Evolutionary conservation across 768 basidiomycete species (phyloP), one percentile per base, ranked within the genome.

Genomic region (Grammothele lineata): DNA sequence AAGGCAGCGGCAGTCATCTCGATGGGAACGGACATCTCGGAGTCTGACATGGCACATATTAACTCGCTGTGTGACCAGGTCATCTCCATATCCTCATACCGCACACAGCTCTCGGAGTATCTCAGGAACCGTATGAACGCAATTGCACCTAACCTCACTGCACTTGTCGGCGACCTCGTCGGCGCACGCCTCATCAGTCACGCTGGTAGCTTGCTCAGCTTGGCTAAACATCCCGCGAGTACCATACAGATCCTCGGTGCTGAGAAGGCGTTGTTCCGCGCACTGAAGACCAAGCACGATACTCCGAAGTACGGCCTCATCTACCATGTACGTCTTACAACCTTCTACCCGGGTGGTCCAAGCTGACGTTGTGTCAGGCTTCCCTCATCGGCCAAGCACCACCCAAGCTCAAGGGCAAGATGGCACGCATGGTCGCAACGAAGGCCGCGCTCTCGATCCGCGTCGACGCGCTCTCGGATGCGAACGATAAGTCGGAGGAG

Each of bases 371-470:
- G 40, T 40, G 46, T 45, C 40, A 91, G 88, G 92, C 95, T 32
- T 96, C 93, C 1, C 77, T 99, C 45, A 88, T 98, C 56, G 95
- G 95, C 26, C 93, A 96, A 73, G 94, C 95, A 38, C 92, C 95
- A 34, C 92, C 92, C 49, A 97, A 97, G 70, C 78, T 97, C 56
- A 99, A 98, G 76, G 95, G 95, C 59, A 99, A 97, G 85, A 98
- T 98, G 96, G 96, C 96, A 18, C 90, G 96, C 61, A 99, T 99
- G 96, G 92, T 98, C 24, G 94, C 96, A 40, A 98, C 96, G 39
- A 99, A 99, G 74, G 85, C 95, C 3, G 90, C 96, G 1, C 81
- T 99, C 12, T 95, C 95, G 4, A 92, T 96, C 59, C 95, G 96
- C 66, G 92, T 98, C 30, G 96, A 99, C 57, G 96, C 96, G 6